phyloP scores from a whole-genome alignment of 441 rosid genomes.

The Syzygium malaccense region DNA sequence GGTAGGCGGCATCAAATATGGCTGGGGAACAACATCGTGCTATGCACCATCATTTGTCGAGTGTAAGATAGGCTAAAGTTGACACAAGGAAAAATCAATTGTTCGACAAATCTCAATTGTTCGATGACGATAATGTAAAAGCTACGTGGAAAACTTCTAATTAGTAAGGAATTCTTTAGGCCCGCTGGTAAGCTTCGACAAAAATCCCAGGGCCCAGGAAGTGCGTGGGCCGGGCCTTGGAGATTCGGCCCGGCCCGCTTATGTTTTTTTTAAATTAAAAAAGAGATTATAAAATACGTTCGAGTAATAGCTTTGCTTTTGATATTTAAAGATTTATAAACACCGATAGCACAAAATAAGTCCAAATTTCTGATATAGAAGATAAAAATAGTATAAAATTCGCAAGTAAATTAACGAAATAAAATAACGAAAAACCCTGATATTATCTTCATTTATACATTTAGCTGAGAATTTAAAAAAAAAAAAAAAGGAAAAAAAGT shows the following conservation, averaged over 20 bases:
- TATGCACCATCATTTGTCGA: background rate
- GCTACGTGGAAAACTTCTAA: no score
- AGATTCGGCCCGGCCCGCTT: background rate
- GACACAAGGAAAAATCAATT: no score
- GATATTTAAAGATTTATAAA: background rate
- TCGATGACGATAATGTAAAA: no score
- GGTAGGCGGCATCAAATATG: background rate
- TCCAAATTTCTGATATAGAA: background rate
- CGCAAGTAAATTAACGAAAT: background rate
- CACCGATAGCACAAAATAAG: background rate
- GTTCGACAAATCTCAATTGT: no score
- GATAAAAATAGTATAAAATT: background rate
- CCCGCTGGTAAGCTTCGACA: background rate
- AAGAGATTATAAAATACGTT: background rate
- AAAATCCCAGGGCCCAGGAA: background rate
- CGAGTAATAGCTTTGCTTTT: background rate
- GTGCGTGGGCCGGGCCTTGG: background rate
- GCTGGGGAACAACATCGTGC: background rate
- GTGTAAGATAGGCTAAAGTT: no score
- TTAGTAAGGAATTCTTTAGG: no score
- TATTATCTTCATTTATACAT: background rate
- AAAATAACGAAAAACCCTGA: background rate
- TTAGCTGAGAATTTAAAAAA: background rate
- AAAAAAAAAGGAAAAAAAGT: background rate
- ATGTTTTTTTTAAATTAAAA: background rate